Evolutionary conservation across 306 rosid species (phyloP), one percentile per base, ranked within the genome.

Genomic region (Ceratonia siliqua): DNA sequence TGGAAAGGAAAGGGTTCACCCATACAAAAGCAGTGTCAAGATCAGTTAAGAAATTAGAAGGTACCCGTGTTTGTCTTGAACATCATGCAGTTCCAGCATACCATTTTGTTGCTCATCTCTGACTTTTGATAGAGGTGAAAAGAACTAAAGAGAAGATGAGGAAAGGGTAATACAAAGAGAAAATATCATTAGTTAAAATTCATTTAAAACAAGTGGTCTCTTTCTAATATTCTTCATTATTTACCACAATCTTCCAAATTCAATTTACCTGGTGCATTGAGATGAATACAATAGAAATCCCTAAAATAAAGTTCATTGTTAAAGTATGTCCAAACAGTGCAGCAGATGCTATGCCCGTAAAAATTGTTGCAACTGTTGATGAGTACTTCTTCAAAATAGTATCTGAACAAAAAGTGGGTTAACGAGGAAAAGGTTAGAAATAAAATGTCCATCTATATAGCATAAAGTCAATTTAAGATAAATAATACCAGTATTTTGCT

Each of bases 311-410:
- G 85, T 95, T 95, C 87, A 95, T 83, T 49, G 98, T 95, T 76
- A 92, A 83, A 45, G 79, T 92, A 81, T 95, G 99, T 81, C 99
- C 99, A 75, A 95, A 95, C 78, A 95, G 46, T 62, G 78, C 85
- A 68, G 99, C 97, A 62, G 99, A 95, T 72, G 91, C 97, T 83
- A 95, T 89, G 86, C 99, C 98, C 9, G 99, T 95, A 83, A 92
- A 95, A 86, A 95, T 95, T 48, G 99, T 92, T 22, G 99, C 98
- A 24, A 95, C 98, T 22, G 99, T 95, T 36, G 99, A 95, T 2
- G 99, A 95, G 85, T 95, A 95, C 85, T 95, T 92, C 83, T 95
- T 95, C 86, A 95, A 85, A 86, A 95, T 92, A 6, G 99, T 90
- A 89, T 95, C 99, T 95, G 94, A 53, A 82, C 76, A 77, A 32